phyloP scores from a whole-genome alignment of 345 rosid species.

The Atalantia buxifolia region DNA sequence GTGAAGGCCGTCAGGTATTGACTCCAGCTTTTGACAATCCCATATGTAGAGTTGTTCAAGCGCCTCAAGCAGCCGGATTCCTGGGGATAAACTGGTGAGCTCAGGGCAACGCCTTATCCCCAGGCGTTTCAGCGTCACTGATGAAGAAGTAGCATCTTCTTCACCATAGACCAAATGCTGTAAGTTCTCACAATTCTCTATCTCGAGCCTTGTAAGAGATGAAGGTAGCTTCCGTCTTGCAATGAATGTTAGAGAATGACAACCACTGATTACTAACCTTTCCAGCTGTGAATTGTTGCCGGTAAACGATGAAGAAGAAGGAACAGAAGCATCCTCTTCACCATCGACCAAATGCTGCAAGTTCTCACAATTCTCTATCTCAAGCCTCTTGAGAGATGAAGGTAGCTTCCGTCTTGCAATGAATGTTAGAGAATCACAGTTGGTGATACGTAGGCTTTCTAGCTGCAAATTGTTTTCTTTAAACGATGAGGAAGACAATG shows the following conservation, averaged over 20 bases:
- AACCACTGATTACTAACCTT: neutral
- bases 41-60: neutral
- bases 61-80: neutral
- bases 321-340: neutral
- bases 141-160: neutral
- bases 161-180: neutral
- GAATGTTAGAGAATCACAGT: no score
- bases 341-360: neutral
- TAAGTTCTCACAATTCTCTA: neutral
- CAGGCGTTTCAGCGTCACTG: neutral
- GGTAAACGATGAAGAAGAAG: neutral
- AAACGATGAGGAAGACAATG: neutral
- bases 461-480: no score
- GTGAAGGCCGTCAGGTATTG: neutral
- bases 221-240: neutral
- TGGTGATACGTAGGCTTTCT: no score
- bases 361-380: neutral
- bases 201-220: neutral
- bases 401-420: no score
- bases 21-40: constrained; percentile 1
- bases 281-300: no score
- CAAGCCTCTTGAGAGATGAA: neutral
- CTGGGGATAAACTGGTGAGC: neutral
- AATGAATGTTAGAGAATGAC: neutral
- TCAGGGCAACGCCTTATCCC: neutral